Percentiles rank a stretch among this genome's conserved stretches.
phyloP scores from a whole-genome alignment of 306 rosid genomes.

The Glycine latifolia region DNA sequence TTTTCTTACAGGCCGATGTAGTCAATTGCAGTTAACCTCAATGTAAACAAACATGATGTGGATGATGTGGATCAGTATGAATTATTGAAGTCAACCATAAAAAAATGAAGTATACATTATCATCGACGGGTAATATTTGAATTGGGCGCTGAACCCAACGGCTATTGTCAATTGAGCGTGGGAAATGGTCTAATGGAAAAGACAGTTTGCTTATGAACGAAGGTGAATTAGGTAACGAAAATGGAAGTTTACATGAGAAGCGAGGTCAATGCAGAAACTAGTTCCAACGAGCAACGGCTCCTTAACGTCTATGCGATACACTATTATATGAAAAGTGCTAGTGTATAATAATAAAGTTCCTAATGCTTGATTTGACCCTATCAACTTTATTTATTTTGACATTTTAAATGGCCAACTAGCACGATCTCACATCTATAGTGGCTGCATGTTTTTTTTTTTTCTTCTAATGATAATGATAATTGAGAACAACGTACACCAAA shows the following conservation, averaged over 20 bases:
- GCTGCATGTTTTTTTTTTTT: neutral
- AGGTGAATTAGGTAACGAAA: neutral
- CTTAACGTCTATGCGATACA: conserved; percentile 6
- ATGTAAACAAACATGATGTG: too few relatives aligned
- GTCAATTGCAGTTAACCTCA: too few relatives aligned
- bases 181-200: conserved; percentile 6
- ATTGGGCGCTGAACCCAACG: neutral
- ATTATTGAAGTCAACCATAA: too few relatives aligned
- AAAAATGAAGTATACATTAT: too few relatives aligned
- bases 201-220: conserved; percentile 17
- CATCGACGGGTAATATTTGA: neutral
- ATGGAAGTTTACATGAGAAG: neutral
- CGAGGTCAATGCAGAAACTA: conserved; percentile 16
- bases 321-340: neutral
- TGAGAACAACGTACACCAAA: too few relatives aligned
- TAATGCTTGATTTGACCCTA: neutral
- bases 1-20: too few relatives aligned
- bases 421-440: neutral
- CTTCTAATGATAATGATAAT: neutral
- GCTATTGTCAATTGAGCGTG: neutral
- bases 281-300: conserved; percentile 20
- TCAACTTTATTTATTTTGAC: conserved; percentile 3
- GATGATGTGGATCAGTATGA: too few relatives aligned
- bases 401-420: neutral
- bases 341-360: neutral